Conservation (phyloP, 768 basidiomycete species). For the Gymnopilus dilepis region DNA sequence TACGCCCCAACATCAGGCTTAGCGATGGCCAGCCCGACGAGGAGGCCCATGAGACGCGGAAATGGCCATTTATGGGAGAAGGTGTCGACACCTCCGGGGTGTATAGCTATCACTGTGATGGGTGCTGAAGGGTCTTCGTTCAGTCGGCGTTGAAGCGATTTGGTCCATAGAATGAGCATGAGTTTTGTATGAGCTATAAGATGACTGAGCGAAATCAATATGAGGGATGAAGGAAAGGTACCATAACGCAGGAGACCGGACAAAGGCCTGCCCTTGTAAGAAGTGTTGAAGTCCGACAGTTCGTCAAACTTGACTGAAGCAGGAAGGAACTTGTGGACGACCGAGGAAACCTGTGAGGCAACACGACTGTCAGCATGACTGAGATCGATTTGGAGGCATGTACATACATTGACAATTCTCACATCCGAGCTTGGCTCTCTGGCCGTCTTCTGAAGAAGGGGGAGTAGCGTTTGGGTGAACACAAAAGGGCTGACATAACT, state of each 20-base stretch:
- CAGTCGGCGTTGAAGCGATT: slow-evolving; percentile 21
- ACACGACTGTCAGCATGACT: background rate
- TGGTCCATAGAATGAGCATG: slow-evolving; percentile 26
- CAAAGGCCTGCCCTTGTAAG: slow-evolving; percentile 19
- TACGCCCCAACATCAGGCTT: slow-evolving; percentile 30
- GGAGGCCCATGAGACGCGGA: slow-evolving; percentile 19
- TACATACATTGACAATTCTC: slow-evolving; percentile 62
- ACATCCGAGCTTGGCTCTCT: slow-evolving; percentile 55
- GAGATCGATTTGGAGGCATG: too few relatives aligned
- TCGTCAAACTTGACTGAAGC: slow-evolving; percentile 25
- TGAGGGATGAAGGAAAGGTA: background rate
- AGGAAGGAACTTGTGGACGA: slow-evolving; percentile 25
- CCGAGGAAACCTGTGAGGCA: slow-evolving; percentile 22
- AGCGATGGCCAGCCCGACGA: slow-evolving; percentile 26
- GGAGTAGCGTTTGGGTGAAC: slow-evolving; percentile 58
- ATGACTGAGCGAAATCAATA: background rate
- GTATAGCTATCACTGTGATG: slow-evolving; percentile 27
- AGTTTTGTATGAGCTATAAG: slow-evolving; percentile 27
- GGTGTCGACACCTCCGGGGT: slow-evolving; percentile 38
- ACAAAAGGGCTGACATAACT: slow-evolving; percentile 62
- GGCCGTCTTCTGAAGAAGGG: slow-evolving; percentile 56
- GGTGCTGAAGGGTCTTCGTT: slow-evolving; percentile 21
- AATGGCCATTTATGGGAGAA: slow-evolving; percentile 30
- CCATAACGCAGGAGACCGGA: slow-evolving; percentile 27
- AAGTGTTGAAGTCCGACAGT: slow-evolving; percentile 25